Percentiles rank a stretch among this genome's conserved stretches.
Evolutionary conservation across 2,329 filamentous ascomycete species (phyloP).

Genomic region (Fusarium hostae): DNA sequence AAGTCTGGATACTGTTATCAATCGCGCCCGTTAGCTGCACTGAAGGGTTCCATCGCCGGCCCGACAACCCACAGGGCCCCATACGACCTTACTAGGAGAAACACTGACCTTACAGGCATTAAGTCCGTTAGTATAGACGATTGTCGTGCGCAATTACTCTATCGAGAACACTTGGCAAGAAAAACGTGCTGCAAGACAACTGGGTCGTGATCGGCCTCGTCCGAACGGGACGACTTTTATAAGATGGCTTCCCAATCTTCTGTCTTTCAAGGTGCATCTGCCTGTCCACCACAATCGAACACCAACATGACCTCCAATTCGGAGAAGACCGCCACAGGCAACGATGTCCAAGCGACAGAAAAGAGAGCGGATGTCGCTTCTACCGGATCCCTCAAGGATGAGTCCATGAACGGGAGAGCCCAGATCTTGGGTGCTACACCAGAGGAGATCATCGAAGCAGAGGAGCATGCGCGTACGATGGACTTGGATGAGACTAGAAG

Average conservation of each 20-base stretch:
- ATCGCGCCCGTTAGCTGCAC: neutral
- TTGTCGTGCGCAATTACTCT: neutral
- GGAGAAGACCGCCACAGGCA: neutral
- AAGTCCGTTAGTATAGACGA: neutral
- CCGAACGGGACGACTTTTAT: neutral
- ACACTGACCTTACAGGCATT: neutral
- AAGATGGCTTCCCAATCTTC: neutral
- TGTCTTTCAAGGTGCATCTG: too few species aligned
- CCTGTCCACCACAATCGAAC: neutral
- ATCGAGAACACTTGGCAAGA: neutral
- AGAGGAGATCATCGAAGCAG: constrained; percentile 31
- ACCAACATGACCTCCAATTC: constrained; percentile 1
- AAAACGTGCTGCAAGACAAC: neutral
- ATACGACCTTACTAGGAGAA: neutral
- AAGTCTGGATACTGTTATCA: neutral
- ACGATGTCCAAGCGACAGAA: neutral
- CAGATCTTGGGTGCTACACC: constrained; percentile 18
- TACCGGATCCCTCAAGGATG: constrained; percentile 2
- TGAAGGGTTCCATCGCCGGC: neutral
- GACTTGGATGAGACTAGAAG: constrained; percentile 16
- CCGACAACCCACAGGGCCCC: neutral
- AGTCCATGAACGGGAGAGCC: constrained; percentile 1
- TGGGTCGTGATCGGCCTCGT: neutral
- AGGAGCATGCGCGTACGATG: constrained; percentile 22
- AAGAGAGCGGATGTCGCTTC: neutral